Conservation (phyloP, 2,329 filamentous ascomycete species). For the Colletotrichum orchidophilum region DNA sequence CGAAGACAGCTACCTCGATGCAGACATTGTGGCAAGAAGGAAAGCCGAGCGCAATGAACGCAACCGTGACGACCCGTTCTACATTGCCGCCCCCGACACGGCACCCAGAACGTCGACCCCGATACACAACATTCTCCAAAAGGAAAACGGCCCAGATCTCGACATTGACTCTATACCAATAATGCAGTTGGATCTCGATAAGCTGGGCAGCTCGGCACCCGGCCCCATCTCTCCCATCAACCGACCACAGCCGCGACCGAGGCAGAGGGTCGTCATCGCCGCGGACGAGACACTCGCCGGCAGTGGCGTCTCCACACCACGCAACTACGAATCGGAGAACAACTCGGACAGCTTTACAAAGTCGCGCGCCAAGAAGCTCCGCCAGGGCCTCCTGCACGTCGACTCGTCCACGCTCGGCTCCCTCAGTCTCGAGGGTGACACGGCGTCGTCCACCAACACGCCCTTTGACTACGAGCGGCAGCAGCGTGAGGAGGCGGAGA, state of each 20-base stretch:
- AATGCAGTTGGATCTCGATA: constrained; percentile 86
- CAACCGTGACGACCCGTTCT: constrained; percentile 94
- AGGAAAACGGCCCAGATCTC: constrained; percentile 78
- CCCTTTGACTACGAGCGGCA: constrained; percentile 70
- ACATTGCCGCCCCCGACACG: constrained; percentile 71
- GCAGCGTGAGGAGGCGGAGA: constrained; percentile 84
- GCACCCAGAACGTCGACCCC: constrained; percentile 75
- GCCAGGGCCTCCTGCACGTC: constrained; percentile 78
- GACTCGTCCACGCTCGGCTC: constrained; percentile 84
- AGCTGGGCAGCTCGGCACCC: constrained; percentile 46
- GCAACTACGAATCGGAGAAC: constrained; percentile 64
- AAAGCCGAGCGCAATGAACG: constrained; percentile 82
- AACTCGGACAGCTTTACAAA: constrained; percentile 60
- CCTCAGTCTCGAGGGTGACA: constrained; percentile 72
- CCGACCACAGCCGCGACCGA: constrained; percentile 51
- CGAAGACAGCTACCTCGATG: constrained; percentile 74
- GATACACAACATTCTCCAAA: constrained; percentile 79
- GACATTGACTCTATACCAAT: constrained; percentile 97
- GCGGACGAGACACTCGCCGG: constrained; percentile 77
- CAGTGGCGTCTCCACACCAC: constrained; percentile 59
- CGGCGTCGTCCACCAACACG: constrained; percentile 41
- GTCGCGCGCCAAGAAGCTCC: constrained; percentile 59
- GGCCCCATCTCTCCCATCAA: constrained; percentile 41
- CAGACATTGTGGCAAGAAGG: constrained; percentile 77
- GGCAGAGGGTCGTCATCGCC: constrained; percentile 73